These are phyloP conservation scores for Fusarium mundagurra DNA, from an alignment of 2,329 filamentous ascomycete genomes.

Conservation along the genomic window DNA sequence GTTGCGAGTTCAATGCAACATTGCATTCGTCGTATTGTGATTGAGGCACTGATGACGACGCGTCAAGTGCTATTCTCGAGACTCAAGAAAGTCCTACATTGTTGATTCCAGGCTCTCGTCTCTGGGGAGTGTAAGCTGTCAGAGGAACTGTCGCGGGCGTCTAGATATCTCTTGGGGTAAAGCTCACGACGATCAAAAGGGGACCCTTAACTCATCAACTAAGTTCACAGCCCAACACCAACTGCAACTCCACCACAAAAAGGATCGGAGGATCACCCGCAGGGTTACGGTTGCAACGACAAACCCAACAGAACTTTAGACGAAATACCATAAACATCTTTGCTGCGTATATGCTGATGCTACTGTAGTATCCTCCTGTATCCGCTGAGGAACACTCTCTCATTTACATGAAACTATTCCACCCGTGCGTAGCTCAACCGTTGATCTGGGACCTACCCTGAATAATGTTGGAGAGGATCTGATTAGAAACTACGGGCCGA, in stretches of 20 bases:
- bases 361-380: background rate
- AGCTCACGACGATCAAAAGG: conserved; percentile 5
- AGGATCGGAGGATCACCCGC: conserved; percentile 24
- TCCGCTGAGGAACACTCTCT: background rate
- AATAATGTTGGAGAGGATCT: background rate
- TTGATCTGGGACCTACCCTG: conserved; percentile 19
- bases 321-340: conserved; percentile 3
- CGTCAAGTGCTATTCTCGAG: background rate
- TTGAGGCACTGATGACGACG: conserved; percentile 6
- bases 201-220: conserved; percentile 7
- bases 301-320: conserved; percentile 1
- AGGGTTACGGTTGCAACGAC: conserved; percentile 14
- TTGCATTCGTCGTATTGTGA: conserved; percentile 18
- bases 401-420: conserved; percentile 9
- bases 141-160: background rate
- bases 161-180: background rate
- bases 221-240: background rate
- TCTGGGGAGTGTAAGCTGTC: background rate
- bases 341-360: background rate
- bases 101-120: background rate
- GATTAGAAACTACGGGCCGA: conserved; percentile 7
- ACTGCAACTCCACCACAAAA: conserved; percentile 17
- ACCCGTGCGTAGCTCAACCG: background rate
- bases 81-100: background rate
- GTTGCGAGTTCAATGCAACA: conserved; percentile 22